Percentiles rank a stretch among this genome's conserved stretches.
Evolutionary conservation across 23 red algal species (phyloP).

Genomic region (Gracilaria vermiculophylla): DNA sequence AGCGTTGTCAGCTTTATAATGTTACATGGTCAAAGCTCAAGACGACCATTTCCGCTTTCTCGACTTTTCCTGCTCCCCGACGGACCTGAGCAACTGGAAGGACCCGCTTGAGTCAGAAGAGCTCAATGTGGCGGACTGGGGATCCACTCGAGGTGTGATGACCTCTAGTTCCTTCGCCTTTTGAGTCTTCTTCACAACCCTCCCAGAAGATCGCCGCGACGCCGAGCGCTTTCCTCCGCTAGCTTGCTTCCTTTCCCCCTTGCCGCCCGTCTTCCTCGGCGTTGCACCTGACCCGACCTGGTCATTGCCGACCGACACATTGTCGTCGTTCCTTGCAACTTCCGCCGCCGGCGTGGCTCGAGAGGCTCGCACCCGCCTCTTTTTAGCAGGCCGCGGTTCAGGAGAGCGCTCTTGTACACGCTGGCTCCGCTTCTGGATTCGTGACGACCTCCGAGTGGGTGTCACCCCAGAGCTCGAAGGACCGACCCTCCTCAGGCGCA

Average conservation of each 20-base stretch:
- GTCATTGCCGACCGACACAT: neutral
- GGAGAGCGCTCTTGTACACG: neutral
- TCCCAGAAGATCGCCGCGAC: neutral
- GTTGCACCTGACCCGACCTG: neutral
- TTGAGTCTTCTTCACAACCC: constrained; percentile 4
- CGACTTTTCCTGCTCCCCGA: neutral
- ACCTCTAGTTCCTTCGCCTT: neutral
- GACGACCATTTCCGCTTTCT: neutral
- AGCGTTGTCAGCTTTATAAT: constrained; percentile 19
- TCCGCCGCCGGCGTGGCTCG: neutral
- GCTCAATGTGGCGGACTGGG: neutral
- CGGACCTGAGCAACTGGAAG: neutral
- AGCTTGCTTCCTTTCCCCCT: neutral
- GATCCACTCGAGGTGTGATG: neutral
- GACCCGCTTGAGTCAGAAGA: neutral
- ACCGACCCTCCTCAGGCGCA: neutral
- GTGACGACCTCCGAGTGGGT: neutral
- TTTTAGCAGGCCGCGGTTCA: neutral
- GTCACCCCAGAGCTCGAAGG: neutral
- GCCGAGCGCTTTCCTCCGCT: neutral
- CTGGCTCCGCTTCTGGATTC: constrained; percentile 18
- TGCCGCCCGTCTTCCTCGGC: neutral
- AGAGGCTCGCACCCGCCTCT: neutral
- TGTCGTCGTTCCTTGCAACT: neutral
- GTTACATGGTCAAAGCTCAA: neutral